Percentiles rank a stretch among this genome's conserved stretches.
Conservation (phyloP, 2,329 filamentous ascomycete species). For the Whalleya microplaca region DNA sequence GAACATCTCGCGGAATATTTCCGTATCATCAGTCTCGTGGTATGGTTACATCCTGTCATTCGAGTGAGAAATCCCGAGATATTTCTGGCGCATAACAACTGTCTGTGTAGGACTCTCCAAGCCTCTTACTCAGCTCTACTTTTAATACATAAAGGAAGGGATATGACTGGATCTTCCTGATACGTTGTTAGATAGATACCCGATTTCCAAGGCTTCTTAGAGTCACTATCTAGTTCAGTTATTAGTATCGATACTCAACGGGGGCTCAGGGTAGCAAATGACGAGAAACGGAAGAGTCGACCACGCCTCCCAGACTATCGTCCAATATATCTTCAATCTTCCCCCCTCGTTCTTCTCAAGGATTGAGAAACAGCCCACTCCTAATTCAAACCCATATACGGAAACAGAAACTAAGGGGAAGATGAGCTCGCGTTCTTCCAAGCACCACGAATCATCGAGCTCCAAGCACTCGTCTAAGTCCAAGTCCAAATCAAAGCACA, state of each 20-base stretch:
- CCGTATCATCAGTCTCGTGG: conserved; percentile 23
- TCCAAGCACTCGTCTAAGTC: conserved; percentile 37
- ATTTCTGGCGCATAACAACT: conserved; percentile 3
- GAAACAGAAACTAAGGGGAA: conserved; percentile 18
- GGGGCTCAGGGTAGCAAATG: background rate
- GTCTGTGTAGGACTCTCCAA: conserved; percentile 1
- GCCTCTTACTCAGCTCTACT: background rate
- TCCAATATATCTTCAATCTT: conserved; percentile 15
- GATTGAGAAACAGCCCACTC: background rate
- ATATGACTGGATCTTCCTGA: background rate
- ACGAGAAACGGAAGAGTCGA: conserved; percentile 1
- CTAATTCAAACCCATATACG: conserved; percentile 8
- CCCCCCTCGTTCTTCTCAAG: conserved; percentile 19
- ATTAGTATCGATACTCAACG: background rate
- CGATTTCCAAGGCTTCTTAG: background rate
- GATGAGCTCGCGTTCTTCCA: conserved; percentile 38
- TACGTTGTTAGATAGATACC: background rate
- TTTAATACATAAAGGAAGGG: conserved; percentile 5
- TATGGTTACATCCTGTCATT: conserved; percentile 16
- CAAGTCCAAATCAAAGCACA: conserved; percentile 39
- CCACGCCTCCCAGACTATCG: background rate
- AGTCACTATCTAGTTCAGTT: background rate
- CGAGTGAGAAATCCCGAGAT: conserved; percentile 14
- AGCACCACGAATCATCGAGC: conserved; percentile 39
- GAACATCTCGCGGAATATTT: conserved; percentile 7